These are phyloP conservation scores for Aspergillus eucalypticola DNA, from an alignment of 2,329 filamentous ascomycete species.

Conservation along the genomic window DNA sequence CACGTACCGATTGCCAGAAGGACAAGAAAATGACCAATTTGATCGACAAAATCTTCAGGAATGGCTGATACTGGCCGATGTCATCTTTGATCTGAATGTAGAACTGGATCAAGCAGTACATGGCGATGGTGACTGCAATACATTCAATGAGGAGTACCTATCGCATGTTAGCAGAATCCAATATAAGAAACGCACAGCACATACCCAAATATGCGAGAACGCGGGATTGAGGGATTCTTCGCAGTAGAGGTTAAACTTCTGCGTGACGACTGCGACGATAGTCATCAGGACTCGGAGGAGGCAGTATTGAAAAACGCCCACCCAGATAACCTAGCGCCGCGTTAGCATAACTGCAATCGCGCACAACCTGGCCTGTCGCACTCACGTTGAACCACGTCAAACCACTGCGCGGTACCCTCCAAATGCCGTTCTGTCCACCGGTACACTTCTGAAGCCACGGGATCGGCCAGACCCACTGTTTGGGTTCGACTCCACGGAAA, in stretches of 20 bases:
- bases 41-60: slow-evolving; percentile 81
- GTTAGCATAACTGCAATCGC: neutral
- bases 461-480: slow-evolving; percentile 74
- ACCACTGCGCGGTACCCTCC: slow-evolving; percentile 75
- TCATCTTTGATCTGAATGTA: slow-evolving; percentile 74
- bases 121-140: slow-evolving; percentile 73
- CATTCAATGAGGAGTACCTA: slow-evolving; percentile 69
- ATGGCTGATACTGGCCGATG: slow-evolving; percentile 68
- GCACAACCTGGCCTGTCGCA: neutral
- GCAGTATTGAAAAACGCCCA: slow-evolving; percentile 82
- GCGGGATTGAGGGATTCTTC: slow-evolving; percentile 73
- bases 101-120: slow-evolving; percentile 87
- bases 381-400: slow-evolving; percentile 83
- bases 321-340: slow-evolving; percentile 58
- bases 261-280: slow-evolving; percentile 70
- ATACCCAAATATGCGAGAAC: slow-evolving; percentile 82
- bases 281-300: slow-evolving; percentile 79
- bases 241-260: slow-evolving; percentile 72
- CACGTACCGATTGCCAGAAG: slow-evolving; percentile 72
- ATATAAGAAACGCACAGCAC: slow-evolving; percentile 29
- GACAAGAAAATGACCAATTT: slow-evolving; percentile 90
- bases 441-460: slow-evolving; percentile 70
- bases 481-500: slow-evolving; percentile 68
- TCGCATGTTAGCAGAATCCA: slow-evolving; percentile 10
- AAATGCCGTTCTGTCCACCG: slow-evolving; percentile 66